Base-by-base conservation (phyloP, 176 grass and related monocot species). In the Juncus inflexus region DNA sequence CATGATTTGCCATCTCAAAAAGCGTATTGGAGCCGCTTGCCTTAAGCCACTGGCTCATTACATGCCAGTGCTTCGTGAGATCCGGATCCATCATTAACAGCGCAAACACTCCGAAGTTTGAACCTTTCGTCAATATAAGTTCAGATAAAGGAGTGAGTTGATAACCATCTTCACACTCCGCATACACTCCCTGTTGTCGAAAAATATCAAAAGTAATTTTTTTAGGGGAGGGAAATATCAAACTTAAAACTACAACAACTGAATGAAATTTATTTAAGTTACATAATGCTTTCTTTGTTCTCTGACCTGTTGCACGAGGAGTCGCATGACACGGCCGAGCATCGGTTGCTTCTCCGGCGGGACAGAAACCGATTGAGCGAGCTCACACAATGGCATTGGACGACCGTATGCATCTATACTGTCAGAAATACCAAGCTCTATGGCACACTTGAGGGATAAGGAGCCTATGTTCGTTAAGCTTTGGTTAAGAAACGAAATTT, bases 351-450 rank as follows among this genome's bases (percentile, higher is more conserved):
- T 63, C 38, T 63, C 5, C 0, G 61, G 61, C 13, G 38, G 61
- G 37, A 63, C 40, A 2, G 38, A 40, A n/a, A 63, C 40, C 9
- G 61, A 63, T 40, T 37, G 61, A 63, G 37, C 61, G 12, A 63
- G 61, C 40, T 63, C 61, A 0, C 13, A 40, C 37, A 63, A 63
- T 0, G 61, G 28, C 38, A 63, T 63, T 9, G 43, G 54, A 12
- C 39, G 61, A 12, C 61, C 61, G 38, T 63, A 63, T 4, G 38
- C 61, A 8, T 63, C 35, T 10, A 63, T 43, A 14, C 37, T 9
- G 12, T 40, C 61, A 1, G 61, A 43, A 12, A 63, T 63, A 7
- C 40, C 61, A 11, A 63, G 38, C 11, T 63, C 61, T 0, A 63
- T 12, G 13, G 61, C 61, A 41, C 61, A 63, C 3, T 15, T 43